Base-by-base conservation (phyloP, 176 grass and related monocot species). In the Olyra latifolia region DNA sequence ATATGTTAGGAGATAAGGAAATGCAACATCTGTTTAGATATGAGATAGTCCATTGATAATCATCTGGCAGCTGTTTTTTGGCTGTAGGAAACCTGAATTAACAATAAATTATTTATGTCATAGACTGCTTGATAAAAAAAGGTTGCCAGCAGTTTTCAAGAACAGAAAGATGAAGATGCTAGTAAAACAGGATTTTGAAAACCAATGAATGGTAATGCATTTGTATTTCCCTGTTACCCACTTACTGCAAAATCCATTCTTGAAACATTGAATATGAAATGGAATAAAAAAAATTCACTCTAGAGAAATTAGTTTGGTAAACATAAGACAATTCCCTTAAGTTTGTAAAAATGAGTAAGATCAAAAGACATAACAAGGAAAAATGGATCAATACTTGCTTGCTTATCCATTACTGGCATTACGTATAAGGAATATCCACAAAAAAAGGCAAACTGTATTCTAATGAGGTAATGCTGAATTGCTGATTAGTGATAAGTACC, bases 1-100 rank as follows among this genome's bases (percentile, higher is more conserved):
- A 82, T 72, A 53, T 48, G 24, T 41, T 23, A 41, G 4, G 30
- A 77, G 20, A 75, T 73, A 60, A 79, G 23, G 54, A 83, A 68
- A 48, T 61, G 56, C 29, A 52, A 30, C 74, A 73, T 60, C 74
- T 30, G 6, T 74, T 56, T 2, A 57, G 30, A 54, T 30, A 74
- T 0, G 71, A 82, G 25, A 47, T 4, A 49, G 22, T 4, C 4
- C 74, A 71, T 28, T 38, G 29, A 8, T 28, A 32, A 55, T 64
- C 60, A 19, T 8, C 9, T 58, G 44, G 15, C 29, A 82, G 22
- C 8, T 72, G 23, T 72, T 53, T 11, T 39, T 72, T 88, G 35
- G 32, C 12, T 57, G 62, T 47, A 22, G 0, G 0, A 46, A 70
- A 41, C 59, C 66, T 88, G 58, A 78, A 61, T 32, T 20, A 67